These are phyloP conservation scores for Penicillium herquei DNA, from an alignment of 495 filamentous ascomycete genomes.

Conservation along the genomic window DNA sequence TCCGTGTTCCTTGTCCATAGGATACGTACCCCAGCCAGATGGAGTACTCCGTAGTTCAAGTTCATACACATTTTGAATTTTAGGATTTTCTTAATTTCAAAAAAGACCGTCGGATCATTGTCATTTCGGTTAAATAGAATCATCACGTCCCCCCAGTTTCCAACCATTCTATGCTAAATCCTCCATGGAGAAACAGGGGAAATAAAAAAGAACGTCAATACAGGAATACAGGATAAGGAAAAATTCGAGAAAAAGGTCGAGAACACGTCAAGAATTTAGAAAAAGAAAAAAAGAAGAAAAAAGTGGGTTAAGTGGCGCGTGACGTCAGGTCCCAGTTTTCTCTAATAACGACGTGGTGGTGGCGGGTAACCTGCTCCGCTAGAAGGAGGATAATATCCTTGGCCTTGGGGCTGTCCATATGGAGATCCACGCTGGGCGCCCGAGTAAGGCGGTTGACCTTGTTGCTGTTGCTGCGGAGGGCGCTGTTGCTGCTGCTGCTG, in stretches of 20 bases:
- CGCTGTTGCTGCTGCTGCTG: neutral
- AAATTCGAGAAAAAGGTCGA: neutral
- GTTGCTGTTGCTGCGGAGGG: neutral
- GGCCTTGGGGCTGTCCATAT: conserved; percentile 27
- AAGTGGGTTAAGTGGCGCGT: neutral
- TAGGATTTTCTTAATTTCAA: no score
- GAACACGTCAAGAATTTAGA: conserved; percentile 2
- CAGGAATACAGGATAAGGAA: neutral
- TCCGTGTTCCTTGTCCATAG: no score
- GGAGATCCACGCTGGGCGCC: conserved; percentile 6
- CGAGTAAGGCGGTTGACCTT: conserved; percentile 15
- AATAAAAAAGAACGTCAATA: neutral
- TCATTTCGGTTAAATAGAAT: no score
- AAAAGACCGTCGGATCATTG: no score
- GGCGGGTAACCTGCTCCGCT: conserved; percentile 25
- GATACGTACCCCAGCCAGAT: no score
- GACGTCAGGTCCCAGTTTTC: neutral
- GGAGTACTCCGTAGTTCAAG: no score
- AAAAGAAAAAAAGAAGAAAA: neutral
- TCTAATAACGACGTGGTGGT: conserved; percentile 32
- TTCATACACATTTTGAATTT: no score
- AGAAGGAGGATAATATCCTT: conserved; percentile 24
- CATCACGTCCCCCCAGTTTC: no score
- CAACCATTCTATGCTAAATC: neutral
- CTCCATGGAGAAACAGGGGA: neutral